Percentiles rank a stretch among this genome's conserved stretches.
These are phyloP conservation scores for Leptographium wingfieldii DNA, from an alignment of 2,329 filamentous ascomycete species.

Conservation along the genomic window DNA sequence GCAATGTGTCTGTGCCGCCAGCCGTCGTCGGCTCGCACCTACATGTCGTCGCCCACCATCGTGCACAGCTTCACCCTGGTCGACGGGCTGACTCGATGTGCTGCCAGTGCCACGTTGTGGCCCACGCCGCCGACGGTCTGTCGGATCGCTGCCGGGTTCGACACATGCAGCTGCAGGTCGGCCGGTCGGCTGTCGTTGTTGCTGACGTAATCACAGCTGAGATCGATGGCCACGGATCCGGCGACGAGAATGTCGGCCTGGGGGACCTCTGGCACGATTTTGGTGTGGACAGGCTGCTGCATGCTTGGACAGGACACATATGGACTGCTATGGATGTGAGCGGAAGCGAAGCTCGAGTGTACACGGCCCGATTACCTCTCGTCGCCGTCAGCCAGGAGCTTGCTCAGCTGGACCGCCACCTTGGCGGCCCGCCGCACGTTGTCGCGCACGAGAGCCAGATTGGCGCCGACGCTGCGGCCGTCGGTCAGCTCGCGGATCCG, in stretches of 20 bases:
- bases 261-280: neutral
- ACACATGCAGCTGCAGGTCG: constrained; percentile 54
- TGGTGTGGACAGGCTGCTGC: neutral
- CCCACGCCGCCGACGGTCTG: constrained; percentile 86
- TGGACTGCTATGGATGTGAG: neutral
- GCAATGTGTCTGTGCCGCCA: neutral
- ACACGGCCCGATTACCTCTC: constrained; percentile 2
- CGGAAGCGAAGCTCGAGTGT: neutral
- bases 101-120: constrained; percentile 79
- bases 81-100: constrained; percentile 51
- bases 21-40: constrained; percentile 18
- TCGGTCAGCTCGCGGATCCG: constrained; percentile 70
- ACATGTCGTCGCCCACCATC: constrained; percentile 67
- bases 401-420: constrained; percentile 36
- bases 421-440: constrained; percentile 44
- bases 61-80: constrained; percentile 62
- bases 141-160: constrained; percentile 69
- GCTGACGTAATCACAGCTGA: constrained; percentile 62
- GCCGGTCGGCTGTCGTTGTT: constrained; percentile 10
- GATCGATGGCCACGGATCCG: constrained; percentile 79
- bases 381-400: constrained; percentile 1
- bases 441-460: constrained; percentile 46
- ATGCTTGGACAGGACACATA: neutral
- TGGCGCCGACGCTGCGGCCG: constrained; percentile 59
- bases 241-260: constrained; percentile 63